Evolutionary conservation across 495 filamentous ascomycete genomes (phyloP).

Genomic region (Jackrogersella multiformis): DNA sequence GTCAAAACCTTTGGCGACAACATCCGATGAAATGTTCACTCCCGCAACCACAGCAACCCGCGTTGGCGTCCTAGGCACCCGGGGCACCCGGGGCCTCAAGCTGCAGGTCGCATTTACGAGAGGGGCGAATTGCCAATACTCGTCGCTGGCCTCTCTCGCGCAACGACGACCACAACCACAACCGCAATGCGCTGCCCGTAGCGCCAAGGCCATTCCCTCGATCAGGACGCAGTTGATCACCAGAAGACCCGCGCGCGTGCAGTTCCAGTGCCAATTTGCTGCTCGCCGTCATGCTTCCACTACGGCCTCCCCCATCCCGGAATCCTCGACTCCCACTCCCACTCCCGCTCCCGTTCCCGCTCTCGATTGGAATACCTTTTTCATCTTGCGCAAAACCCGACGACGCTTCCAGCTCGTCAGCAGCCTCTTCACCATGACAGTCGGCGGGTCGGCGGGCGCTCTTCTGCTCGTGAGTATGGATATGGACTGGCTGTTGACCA

Average conservation of each 20-base stretch:
- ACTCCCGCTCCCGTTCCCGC: slow-evolving; percentile 42
- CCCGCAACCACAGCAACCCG: slow-evolving; percentile 42
- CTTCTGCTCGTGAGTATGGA: slow-evolving; percentile 69
- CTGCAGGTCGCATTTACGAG: slow-evolving; percentile 39
- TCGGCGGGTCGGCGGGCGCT: slow-evolving; percentile 67
- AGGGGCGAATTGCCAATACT: slow-evolving; percentile 43
- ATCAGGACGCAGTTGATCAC: slow-evolving; percentile 15
- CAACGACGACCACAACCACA: no score
- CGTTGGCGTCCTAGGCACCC: slow-evolving; percentile 37
- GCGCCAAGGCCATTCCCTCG: slow-evolving; percentile 29
- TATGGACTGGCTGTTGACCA: slow-evolving; percentile 71
- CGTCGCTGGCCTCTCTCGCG: slow-evolving; percentile 32
- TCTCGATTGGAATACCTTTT: slow-evolving; percentile 93
- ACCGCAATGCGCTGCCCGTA: slow-evolving; percentile 37
- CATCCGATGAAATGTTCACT: slow-evolving; percentile 42
- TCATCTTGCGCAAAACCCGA: slow-evolving; percentile 84
- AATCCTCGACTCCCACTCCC: slow-evolving; percentile 33
- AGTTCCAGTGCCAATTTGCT: slow-evolving; percentile 40
- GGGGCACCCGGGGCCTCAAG: slow-evolving; percentile 41
- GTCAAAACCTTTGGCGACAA: slow-evolving; percentile 2
- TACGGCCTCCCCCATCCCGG: slow-evolving; percentile 45
- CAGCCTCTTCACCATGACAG: slow-evolving; percentile 70
- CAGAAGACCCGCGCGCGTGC: slow-evolving; percentile 31
- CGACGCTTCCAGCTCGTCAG: slow-evolving; percentile 82
- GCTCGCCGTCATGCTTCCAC: slow-evolving; percentile 50